phyloP scores from a whole-genome alignment of 345 rosid genomes.

The Bruguiera parviflora region DNA sequence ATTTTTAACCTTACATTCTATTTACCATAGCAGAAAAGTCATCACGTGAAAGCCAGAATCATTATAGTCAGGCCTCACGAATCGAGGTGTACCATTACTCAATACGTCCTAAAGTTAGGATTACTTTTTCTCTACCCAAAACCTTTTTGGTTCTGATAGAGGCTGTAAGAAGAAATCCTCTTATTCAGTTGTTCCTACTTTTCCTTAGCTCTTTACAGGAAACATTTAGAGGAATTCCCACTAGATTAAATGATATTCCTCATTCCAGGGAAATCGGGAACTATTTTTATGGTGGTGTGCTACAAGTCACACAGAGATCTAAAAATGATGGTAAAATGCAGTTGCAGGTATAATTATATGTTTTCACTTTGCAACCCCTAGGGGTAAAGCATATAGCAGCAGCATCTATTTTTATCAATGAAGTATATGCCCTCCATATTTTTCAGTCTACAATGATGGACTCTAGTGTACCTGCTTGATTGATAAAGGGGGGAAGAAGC shows the following conservation, averaged over 20 bases:
- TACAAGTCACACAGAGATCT: slow-evolving; percentile 70
- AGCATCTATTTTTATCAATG: not conserved
- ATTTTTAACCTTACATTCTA: slow-evolving; percentile 13
- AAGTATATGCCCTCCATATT: too few species aligned
- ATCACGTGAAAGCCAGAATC: slow-evolving; percentile 25
- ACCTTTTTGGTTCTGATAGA: slow-evolving; percentile 1
- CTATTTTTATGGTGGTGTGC: slow-evolving; percentile 82
- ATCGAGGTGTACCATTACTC: slow-evolving; percentile 37
- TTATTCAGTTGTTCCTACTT: slow-evolving; percentile 30
- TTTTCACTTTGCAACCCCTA: too few species aligned
- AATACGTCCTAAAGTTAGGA: not conserved
- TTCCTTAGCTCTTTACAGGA: slow-evolving; percentile 49
- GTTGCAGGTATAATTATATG: slow-evolving; percentile 48
- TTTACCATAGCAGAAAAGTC: slow-evolving; percentile 28
- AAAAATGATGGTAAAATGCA: slow-evolving; percentile 64
- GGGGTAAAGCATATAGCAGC: not conserved
- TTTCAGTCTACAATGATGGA: too few species aligned
- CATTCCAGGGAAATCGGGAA: slow-evolving; percentile 84
- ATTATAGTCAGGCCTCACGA: slow-evolving; percentile 37
- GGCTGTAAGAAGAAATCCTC: slow-evolving; percentile 8
- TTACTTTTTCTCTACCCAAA: not conserved
- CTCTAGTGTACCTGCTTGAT: too few species aligned
- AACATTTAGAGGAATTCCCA: slow-evolving; percentile 91
- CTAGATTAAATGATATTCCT: slow-evolving; percentile 85
- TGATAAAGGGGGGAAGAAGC: too few species aligned